Percentiles rank a stretch among this genome's conserved stretches.
phyloP scores from a whole-genome alignment of 441 rosid genomes.

The Daphne laureola region DNA sequence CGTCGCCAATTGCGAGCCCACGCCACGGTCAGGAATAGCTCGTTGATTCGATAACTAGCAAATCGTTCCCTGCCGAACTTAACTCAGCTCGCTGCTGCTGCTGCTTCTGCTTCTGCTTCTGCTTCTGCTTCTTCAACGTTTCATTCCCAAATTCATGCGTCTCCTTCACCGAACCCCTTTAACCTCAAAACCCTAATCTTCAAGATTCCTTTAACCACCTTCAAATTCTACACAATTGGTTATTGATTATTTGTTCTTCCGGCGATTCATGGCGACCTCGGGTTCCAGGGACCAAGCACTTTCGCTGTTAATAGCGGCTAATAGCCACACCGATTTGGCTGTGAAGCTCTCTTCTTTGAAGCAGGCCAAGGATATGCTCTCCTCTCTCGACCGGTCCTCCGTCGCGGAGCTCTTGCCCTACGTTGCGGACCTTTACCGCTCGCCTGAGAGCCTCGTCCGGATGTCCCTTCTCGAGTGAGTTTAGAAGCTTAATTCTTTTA shows the following conservation, averaged over 20 bases:
- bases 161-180: slow-evolving; percentile 14
- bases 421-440: slow-evolving; percentile 70
- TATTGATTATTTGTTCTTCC: slow-evolving; percentile 7
- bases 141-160: neutral
- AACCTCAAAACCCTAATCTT: slow-evolving; percentile 25
- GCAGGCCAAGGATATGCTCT: slow-evolving; percentile 72
- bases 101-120: too few relatives aligned
- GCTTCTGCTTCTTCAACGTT: too few relatives aligned
- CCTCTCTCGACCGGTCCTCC: slow-evolving; percentile 56
- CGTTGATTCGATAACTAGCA: too few relatives aligned
- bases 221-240: neutral
- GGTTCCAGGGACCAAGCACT: slow-evolving; percentile 68
- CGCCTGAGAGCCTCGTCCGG: slow-evolving; percentile 77
- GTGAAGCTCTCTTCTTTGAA: slow-evolving; percentile 90
- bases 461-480: slow-evolving; percentile 79
- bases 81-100: too few relatives aligned
- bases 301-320: slow-evolving; percentile 84
- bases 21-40: too few relatives aligned
- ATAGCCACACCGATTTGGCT: slow-evolving; percentile 79
- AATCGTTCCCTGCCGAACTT: too few relatives aligned
- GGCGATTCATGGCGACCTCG: slow-evolving; percentile 24
- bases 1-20: too few relatives aligned
- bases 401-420: slow-evolving; percentile 80
- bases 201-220: neutral
- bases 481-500: slow-evolving; percentile 27